A percentile compares a stretch with the other conserved stretches of the same genome.
phyloP scores from a whole-genome alignment of 129 eudicot species.

The Apium graveolens region DNA sequence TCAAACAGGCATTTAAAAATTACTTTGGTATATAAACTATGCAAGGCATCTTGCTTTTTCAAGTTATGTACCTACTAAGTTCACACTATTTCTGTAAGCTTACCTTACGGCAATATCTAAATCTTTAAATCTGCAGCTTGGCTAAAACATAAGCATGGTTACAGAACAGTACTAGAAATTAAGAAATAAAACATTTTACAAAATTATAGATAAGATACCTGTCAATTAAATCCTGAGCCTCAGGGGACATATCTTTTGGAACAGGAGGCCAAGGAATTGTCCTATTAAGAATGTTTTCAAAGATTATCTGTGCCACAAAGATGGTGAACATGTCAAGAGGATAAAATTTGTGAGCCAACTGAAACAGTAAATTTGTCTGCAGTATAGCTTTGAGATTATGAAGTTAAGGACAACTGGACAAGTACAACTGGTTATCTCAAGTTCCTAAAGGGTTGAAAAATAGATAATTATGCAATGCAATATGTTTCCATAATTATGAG shows the following conservation, averaged over 20 bases:
- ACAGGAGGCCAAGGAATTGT: constrained; percentile 71
- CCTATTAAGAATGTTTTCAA: constrained; percentile 78
- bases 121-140: not conserved
- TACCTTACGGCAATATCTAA: not conserved
- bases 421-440: not conserved
- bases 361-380: not conserved
- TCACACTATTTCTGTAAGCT: not conserved
- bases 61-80: not conserved
- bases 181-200: not conserved
- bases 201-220: constrained; percentile 36
- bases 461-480: not conserved
- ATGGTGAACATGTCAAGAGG: constrained; percentile 7
- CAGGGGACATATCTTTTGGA: constrained; percentile 69
- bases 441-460: not conserved
- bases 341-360: not conserved
- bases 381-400: not conserved
- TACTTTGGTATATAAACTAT: not conserved
- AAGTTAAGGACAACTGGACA: not conserved
- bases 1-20: not conserved
- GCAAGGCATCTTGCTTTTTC: not conserved
- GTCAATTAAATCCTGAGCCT: constrained; percentile 78
- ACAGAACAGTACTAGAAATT: not conserved
- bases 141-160: not conserved
- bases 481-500: not conserved
- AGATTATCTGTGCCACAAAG: constrained; percentile 51